phyloP scores from a whole-genome alignment of 129 eudicot genomes.

The Chrysanthemum lavandulifolium region DNA sequence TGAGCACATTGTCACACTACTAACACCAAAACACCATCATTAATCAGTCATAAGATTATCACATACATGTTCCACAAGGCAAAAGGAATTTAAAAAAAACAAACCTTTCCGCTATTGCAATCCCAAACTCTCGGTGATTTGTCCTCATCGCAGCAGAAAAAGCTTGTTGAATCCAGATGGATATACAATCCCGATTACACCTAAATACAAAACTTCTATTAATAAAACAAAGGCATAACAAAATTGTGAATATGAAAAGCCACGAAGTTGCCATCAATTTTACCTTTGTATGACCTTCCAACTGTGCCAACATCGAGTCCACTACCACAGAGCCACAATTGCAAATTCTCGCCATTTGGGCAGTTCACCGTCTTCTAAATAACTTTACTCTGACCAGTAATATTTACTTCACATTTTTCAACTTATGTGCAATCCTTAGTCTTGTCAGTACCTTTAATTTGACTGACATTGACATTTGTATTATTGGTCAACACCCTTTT shows the following conservation, averaged over 20 bases:
- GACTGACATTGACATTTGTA: background rate
- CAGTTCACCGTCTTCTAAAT: conserved; percentile 4
- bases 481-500: conserved; percentile 3
- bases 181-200: conserved; percentile 55
- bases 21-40: background rate
- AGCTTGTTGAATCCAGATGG: conserved; percentile 59
- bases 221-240: background rate
- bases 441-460: conserved; percentile 17
- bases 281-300: conserved; percentile 68
- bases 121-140: conserved; percentile 60
- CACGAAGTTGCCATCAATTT: background rate
- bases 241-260: background rate
- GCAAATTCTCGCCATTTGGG: conserved; percentile 29
- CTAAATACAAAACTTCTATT: conserved; percentile 26
- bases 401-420: background rate
- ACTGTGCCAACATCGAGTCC: conserved; percentile 52
- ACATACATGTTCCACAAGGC: background rate
- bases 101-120: conserved; percentile 71
- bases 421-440: background rate
- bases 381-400: conserved; percentile 8
- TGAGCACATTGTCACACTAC: conserved; percentile 47
- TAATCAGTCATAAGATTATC: background rate
- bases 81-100: background rate
- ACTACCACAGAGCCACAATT: conserved; percentile 46
- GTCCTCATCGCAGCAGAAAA: conserved; percentile 54